These are phyloP conservation scores for Stellera chamaejasme DNA, from an alignment of 345 rosid species.

Conservation along the genomic window DNA sequence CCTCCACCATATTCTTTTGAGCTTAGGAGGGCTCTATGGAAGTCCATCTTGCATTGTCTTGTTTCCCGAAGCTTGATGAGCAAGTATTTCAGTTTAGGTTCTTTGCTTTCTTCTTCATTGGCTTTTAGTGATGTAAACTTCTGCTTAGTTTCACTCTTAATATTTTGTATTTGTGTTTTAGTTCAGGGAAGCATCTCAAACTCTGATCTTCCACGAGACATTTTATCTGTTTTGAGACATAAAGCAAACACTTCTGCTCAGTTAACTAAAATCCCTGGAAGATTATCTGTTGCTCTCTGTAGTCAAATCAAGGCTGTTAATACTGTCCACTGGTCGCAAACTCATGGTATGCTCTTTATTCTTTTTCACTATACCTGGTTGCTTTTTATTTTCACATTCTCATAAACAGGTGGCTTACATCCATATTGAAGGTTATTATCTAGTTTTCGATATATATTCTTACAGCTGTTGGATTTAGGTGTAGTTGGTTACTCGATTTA, in stretches of 20 bases:
- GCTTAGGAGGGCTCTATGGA: no score
- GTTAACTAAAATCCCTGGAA: constrained; percentile 33
- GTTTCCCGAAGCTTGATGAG: no score
- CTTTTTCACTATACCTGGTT: not conserved
- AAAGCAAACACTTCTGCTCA: constrained; percentile 21
- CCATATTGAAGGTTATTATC: no score
- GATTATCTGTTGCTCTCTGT: constrained; percentile 36
- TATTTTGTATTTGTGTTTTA: constrained; percentile 16
- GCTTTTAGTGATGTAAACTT: no score
- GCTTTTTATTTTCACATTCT: constrained; percentile 5
- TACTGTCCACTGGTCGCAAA: constrained; percentile 62
- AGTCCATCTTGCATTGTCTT: no score
- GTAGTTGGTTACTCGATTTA: not conserved
- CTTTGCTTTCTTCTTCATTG: no score
- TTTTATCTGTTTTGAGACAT: constrained; percentile 32
- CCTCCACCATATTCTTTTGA: no score
- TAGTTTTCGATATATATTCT: no score
- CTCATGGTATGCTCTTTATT: constrained; percentile 44
- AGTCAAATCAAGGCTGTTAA: constrained; percentile 68
- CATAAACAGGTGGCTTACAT: no score
- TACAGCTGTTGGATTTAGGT: no score
- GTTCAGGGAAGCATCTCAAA: constrained; percentile 56
- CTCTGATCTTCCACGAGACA: constrained; percentile 30
- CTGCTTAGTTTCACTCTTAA: no score
- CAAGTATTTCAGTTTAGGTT: no score